These are phyloP conservation scores for Arbutus unedo DNA, from an alignment of 148 eudicot species.

Conservation along the genomic window DNA sequence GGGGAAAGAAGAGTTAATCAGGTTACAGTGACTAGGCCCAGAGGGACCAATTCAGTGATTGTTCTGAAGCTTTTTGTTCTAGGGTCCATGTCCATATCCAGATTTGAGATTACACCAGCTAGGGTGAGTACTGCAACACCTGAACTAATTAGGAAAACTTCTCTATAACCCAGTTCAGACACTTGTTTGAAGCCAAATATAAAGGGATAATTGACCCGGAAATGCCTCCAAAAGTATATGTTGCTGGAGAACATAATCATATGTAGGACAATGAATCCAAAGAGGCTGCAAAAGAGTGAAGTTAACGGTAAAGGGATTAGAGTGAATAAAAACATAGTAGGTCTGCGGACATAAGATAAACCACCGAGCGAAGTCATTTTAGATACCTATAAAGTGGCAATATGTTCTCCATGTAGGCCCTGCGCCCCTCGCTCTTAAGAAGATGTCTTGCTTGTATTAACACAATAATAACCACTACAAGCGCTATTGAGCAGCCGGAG, in stretches of 20 bases:
- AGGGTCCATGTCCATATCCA: conserved; percentile 50
- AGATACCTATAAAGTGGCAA: conserved; percentile 69
- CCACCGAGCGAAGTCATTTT: not conserved
- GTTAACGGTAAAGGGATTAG: not conserved
- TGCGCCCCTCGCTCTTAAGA: conserved; percentile 11
- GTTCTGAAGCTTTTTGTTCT: conserved; percentile 20
- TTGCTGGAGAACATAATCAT: conserved; percentile 71
- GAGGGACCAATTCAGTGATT: conserved; percentile 55
- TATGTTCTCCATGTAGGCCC: conserved; percentile 49
- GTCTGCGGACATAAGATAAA: not conserved
- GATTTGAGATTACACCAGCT: conserved; percentile 50
- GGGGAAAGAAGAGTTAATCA: not conserved
- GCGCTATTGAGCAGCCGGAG: conserved; percentile 65
- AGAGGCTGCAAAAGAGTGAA: conserved; percentile 52
- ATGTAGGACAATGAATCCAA: conserved; percentile 59
- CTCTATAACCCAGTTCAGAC: conserved; percentile 61
- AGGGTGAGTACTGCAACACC: conserved; percentile 67
- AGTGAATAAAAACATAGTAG: not conserved
- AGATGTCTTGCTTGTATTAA: conserved; percentile 49
- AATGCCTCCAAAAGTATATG: conserved; percentile 76
- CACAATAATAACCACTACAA: conserved; percentile 52
- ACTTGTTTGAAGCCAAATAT: conserved; percentile 85
- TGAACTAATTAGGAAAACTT: conserved; percentile 56
- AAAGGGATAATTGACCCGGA: conserved; percentile 70
- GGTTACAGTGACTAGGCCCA: conserved; percentile 54